Conservation (phyloP, 2,329 filamentous ascomycete species). For the Sclerotinia spermophila region DNA sequence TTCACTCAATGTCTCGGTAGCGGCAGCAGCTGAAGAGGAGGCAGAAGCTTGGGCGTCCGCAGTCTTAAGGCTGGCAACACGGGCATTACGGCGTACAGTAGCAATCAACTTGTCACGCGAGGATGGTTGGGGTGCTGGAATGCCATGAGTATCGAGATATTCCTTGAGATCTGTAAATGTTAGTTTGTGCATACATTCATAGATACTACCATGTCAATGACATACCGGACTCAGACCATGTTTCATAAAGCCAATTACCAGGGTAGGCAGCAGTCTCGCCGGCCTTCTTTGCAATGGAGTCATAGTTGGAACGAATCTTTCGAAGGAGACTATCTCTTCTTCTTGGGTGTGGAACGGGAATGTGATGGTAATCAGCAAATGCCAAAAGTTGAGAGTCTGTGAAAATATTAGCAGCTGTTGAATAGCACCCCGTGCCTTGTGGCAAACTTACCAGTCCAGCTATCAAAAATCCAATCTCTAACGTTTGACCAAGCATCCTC, state of each 20-base stretch:
- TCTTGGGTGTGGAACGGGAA: conserved; percentile 81
- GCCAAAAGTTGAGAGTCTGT: conserved; percentile 86
- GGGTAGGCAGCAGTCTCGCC: conserved; percentile 83
- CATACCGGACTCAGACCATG: conserved; percentile 73
- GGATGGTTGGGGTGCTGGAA: conserved; percentile 79
- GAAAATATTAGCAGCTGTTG: conserved; percentile 35
- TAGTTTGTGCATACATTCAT: conserved; percentile 16
- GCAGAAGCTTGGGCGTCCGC: conserved; percentile 58
- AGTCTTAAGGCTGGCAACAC: conserved; percentile 68
- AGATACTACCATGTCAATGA: background rate
- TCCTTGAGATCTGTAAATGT: conserved; percentile 67
- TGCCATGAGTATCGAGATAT: conserved; percentile 86
- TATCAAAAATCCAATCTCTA: conserved; percentile 90
- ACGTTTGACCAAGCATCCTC: conserved; percentile 67
- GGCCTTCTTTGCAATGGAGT: conserved; percentile 66
- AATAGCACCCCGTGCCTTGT: background rate
- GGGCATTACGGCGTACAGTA: conserved; percentile 84
- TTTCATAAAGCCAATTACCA: conserved; percentile 87
- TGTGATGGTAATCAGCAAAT: conserved; percentile 83
- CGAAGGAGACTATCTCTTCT: conserved; percentile 78
- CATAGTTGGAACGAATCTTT: conserved; percentile 76
- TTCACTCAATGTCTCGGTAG: conserved; percentile 74
- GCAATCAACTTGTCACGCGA: conserved; percentile 86
- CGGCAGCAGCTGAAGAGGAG: conserved; percentile 62
- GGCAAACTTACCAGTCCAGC: conserved; percentile 42